Evolutionary conservation across 73 alveolate genomes (phyloP).

Genomic region (Paramecium primaurelia): DNA sequence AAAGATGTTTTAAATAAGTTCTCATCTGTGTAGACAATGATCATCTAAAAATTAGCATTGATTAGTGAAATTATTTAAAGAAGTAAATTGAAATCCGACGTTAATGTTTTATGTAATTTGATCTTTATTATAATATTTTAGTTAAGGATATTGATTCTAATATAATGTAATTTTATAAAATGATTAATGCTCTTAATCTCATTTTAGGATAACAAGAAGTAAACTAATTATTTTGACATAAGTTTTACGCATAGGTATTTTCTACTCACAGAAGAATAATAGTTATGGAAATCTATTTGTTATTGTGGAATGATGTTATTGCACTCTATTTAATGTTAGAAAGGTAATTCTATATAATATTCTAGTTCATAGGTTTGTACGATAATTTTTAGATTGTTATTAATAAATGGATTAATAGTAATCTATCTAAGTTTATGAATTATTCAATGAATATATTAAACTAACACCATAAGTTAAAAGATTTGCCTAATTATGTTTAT

Average conservation of each 20-base stretch:
- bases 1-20: not conserved
- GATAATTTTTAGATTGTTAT: slow-evolving; percentile 39
- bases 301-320: slow-evolving; percentile 39
- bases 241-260: not conserved
- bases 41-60: slow-evolving; percentile 32
- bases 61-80: not conserved
- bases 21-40: slow-evolving; percentile 8
- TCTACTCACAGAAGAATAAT: not conserved
- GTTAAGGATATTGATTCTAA: slow-evolving; percentile 15
- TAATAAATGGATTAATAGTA: not conserved
- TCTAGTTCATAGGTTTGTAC: slow-evolving; percentile 12
- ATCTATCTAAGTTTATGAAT: slow-evolving; percentile 35
- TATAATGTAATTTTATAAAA: slow-evolving; percentile 32
- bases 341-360: not conserved
- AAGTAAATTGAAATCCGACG: not conserved
- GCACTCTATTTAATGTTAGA: slow-evolving; percentile 19
- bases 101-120: not conserved
- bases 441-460: slow-evolving; percentile 17
- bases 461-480: not conserved
- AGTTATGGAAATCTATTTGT: slow-evolving; percentile 11
- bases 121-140: not conserved
- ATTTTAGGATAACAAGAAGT: slow-evolving; percentile 35
- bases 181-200: not conserved
- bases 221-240: not conserved
- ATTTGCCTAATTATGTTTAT: not conserved